Conservation (phyloP, 805 yeast species). For the Metschnikowia corniflorae region DNA sequence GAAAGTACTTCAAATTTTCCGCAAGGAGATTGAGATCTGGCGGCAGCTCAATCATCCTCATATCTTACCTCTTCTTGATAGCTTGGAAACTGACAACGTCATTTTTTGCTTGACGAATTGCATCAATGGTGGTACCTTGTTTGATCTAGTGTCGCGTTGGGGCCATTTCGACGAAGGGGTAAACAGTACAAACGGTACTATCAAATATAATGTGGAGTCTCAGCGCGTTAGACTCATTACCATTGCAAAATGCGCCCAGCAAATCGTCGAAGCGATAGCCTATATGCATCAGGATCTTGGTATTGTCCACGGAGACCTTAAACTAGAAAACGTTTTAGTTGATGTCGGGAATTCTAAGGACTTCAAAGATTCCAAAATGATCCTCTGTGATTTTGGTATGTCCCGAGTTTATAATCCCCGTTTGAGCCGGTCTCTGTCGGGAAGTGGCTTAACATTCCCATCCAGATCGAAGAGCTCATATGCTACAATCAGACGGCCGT, state of each 20-base stretch:
- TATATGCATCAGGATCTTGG: constrained; percentile 56
- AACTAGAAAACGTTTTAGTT: constrained; percentile 74
- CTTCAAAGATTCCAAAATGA: constrained; percentile 45
- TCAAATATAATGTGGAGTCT: constrained; percentile 25
- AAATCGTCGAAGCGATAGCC: constrained; percentile 54
- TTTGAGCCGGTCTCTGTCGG: constrained; percentile 22
- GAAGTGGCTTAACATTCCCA: constrained; percentile 17
- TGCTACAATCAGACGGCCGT: constrained; percentile 33
- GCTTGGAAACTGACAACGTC: constrained; percentile 56
- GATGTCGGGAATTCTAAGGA: constrained; percentile 38
- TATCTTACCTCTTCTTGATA: constrained; percentile 59
- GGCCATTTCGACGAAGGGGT: constrained; percentile 41
- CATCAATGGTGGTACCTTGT: constrained; percentile 74
- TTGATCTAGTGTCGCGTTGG: constrained; percentile 70
- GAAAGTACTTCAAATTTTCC: constrained; percentile 54
- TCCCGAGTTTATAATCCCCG: constrained; percentile 34
- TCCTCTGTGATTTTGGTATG: constrained; percentile 92
- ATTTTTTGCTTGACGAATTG: constrained; percentile 71
- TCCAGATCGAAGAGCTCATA: constrained; percentile 34
- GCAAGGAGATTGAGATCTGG: constrained; percentile 78
- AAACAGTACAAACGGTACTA: constrained; percentile 25
- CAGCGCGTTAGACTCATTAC: constrained; percentile 34
- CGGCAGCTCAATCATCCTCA: constrained; percentile 58
- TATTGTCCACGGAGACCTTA: constrained; percentile 78
- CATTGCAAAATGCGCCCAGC: constrained; percentile 37